Conservation (phyloP, 106 monocot genomes). For the Allium sativum region DNA sequence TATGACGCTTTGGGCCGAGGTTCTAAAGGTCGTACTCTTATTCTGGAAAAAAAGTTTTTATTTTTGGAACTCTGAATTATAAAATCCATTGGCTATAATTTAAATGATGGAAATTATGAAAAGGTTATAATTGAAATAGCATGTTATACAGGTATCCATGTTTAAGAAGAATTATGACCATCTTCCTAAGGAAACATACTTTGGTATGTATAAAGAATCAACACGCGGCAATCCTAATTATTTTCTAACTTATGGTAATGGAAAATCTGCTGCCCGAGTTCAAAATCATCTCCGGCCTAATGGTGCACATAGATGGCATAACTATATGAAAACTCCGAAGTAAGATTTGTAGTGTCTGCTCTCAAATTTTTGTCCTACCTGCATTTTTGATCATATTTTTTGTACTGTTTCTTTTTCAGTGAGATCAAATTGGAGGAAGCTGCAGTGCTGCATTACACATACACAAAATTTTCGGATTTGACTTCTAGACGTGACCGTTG, state of each 20-base stretch:
- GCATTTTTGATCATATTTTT: neutral
- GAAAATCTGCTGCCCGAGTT: slow-evolving; percentile 94
- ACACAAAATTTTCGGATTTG: slow-evolving; percentile 92
- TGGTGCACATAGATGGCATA: slow-evolving; percentile 99
- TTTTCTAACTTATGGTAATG: slow-evolving; percentile 98
- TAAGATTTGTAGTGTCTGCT: slow-evolving; percentile 16
- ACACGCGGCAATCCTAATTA: slow-evolving; percentile 97
- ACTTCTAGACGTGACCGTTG: slow-evolving; percentile 98
- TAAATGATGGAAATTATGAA: no score
- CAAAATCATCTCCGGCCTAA: slow-evolving; percentile 93
- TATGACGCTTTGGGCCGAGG: no score
- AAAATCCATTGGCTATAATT: no score
- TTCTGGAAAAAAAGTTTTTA: no score
- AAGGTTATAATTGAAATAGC: no score
- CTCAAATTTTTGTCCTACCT: no score
- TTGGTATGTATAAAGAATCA: slow-evolving; percentile 89
- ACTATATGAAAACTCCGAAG: slow-evolving; percentile 91
- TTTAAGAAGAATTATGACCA: slow-evolving; percentile 99
- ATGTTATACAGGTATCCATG: slow-evolving; percentile 64
- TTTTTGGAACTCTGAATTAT: no score
- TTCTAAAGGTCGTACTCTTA: no score
- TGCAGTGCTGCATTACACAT: slow-evolving; percentile 93
- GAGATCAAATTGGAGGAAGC: slow-evolving; percentile 94
- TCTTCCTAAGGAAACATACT: slow-evolving; percentile 88
- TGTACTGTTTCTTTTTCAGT: slow-evolving; percentile 22